Conservation (phyloP, 768 basidiomycete species). For the Lentinus brumalis region DNA sequence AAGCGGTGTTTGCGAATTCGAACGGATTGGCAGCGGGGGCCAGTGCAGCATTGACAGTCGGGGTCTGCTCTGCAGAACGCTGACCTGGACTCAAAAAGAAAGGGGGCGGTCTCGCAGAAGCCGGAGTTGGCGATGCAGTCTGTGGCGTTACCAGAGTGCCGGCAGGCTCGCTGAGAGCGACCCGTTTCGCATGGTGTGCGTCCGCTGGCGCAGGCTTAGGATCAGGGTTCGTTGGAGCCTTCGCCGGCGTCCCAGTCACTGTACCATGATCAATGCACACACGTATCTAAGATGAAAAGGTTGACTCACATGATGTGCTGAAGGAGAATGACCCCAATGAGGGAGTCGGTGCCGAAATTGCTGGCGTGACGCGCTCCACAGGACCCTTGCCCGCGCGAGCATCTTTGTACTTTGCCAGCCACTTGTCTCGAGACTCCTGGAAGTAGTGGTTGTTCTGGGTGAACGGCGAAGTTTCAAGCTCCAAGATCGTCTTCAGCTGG, state of each 20-base stretch:
- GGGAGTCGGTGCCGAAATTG: neutral
- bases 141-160: no score
- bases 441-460: constrained; percentile 28
- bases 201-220: neutral
- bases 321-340: neutral
- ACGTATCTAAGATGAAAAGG: no score
- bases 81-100: no score
- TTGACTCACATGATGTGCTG: no score
- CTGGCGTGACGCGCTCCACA: neutral
- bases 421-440: constrained; percentile 43
- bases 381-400: constrained; percentile 6
- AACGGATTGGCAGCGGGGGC: no score
- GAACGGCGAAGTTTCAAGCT: constrained; percentile 25
- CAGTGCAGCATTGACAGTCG: no score
- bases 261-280: no score
- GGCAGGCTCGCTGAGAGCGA: neutral
- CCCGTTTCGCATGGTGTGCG: neutral
- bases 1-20: neutral
- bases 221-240: neutral
- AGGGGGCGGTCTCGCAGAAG: no score
- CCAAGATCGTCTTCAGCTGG: constrained; percentile 11
- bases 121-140: no score
- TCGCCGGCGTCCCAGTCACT: no score
- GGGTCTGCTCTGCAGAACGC: no score
- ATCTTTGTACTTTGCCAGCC: constrained; percentile 50